Evolutionary conservation across 208 protist genomes (phyloP).

Genomic region (Novymonas esmeraldas): DNA sequence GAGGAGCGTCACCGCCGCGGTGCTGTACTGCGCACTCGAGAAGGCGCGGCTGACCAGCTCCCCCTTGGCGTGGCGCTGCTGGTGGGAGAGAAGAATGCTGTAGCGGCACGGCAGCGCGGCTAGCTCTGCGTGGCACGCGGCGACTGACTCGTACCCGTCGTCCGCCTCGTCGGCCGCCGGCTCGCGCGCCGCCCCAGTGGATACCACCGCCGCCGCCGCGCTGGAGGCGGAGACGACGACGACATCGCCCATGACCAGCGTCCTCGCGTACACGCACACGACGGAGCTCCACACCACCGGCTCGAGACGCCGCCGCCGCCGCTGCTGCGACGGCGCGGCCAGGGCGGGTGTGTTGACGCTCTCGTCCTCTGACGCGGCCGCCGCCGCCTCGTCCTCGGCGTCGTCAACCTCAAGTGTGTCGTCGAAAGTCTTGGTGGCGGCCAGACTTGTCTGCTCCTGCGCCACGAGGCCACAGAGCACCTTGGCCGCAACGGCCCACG

Average conservation of each 20-base stretch:
- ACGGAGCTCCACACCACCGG: conserved; percentile 78
- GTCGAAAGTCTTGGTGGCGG: neutral
- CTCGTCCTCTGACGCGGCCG: conserved; percentile 6
- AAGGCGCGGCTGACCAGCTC: conserved; percentile 66
- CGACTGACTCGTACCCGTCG: conserved; percentile 3
- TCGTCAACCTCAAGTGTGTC: neutral
- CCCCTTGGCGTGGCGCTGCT: conserved; percentile 87
- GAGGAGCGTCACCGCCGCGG: conserved; percentile 39
- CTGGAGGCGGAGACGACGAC: conserved; percentile 8
- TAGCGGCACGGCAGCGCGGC: conserved; percentile 41
- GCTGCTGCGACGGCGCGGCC: neutral
- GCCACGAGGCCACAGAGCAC: conserved; percentile 65
- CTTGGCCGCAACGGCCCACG: conserved; percentile 66
- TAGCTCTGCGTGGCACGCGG: conserved; percentile 2
- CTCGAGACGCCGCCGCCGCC: conserved; percentile 24
- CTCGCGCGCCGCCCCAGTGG: neutral
- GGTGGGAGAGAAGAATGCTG: conserved; percentile 68
- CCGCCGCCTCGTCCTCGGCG: neutral
- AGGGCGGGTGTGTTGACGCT: neutral
- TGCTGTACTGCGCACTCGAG: conserved; percentile 57
- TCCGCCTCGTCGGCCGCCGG: conserved; percentile 7
- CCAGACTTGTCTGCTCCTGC: conserved; percentile 46
- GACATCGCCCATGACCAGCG: conserved; percentile 79
- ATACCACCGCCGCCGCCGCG: neutral
- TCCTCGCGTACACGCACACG: conserved; percentile 63